A percentile compares a stretch with the other conserved stretches of the same genome.
These are phyloP conservation scores for Populus ilicifolia DNA, from an alignment of 345 rosid species.

Conservation along the genomic window DNA sequence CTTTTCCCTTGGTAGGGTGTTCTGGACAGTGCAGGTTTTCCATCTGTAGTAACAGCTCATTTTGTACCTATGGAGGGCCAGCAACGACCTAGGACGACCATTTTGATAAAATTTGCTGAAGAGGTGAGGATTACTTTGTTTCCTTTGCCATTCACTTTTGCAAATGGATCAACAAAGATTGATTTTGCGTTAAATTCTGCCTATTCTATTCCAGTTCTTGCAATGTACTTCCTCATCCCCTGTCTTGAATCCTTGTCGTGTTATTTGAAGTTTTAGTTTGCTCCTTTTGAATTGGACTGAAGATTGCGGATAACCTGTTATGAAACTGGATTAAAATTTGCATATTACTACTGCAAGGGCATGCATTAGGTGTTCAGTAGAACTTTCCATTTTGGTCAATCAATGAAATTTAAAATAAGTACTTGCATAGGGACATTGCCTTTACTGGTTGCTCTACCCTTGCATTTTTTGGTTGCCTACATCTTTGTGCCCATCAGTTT, in stretches of 20 bases:
- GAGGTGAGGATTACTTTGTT: constrained; percentile 49
- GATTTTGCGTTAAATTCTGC: neutral
- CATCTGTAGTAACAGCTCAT: constrained; percentile 95
- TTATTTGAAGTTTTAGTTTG: neutral
- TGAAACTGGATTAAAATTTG: neutral
- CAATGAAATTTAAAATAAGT: neutral
- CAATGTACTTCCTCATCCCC: neutral
- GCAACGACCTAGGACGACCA: constrained; percentile 95
- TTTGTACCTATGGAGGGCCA: constrained; percentile 98
- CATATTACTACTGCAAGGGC: neutral
- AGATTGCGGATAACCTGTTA: neutral
- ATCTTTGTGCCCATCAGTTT: neutral
- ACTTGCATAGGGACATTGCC: neutral
- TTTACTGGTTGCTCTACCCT: neutral
- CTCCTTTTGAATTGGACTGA: neutral
- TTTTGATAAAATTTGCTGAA: constrained; percentile 90
- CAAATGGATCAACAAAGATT: neutral
- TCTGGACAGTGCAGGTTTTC: constrained; percentile 87
- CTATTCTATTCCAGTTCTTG: neutral
- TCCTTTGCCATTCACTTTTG: neutral
- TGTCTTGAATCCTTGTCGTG: neutral
- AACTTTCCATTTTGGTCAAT: neutral
- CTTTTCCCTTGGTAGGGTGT: constrained; percentile 61
- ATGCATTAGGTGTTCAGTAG: neutral
- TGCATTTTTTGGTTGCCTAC: neutral